Evolutionary conservation across 306 rosid genomes (phyloP), one percentile per base, ranked within the genome.

Genomic region (Inga laurina): DNA sequence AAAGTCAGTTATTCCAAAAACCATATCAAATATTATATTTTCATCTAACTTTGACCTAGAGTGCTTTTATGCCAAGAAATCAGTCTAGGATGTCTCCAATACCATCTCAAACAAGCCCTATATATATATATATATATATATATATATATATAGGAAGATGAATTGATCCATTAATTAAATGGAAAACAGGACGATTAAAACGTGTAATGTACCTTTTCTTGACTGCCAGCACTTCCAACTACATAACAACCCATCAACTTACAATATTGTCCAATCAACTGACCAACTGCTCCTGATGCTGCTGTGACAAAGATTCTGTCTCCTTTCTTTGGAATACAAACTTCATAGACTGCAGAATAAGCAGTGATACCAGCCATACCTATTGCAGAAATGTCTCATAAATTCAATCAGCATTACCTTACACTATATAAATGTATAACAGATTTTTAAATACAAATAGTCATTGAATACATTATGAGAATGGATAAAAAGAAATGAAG

Each of bases 281-380:
- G 81, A 32, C 81, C 81, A 19, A 78, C 81, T 0, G 74, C 81
- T 43, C 81, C 81, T 8, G 81, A 64, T 30, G 74, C 81, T 27
- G 81, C 81, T 27, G 81, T 45, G 64, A 78, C 66, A 64, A 79
- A 67, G 2, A 79, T 48, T 48, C 14, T 18, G 5, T 67, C 51
- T 67, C 75, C 82, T 67, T 67, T 79, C 75, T 67, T 67, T 34
- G 54, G 75, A 35, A 24, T 27, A 35, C 19, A 12, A 34, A 79
- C 14, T 34, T 79, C 82, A 49, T 79, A 12, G 2, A 79, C 24
- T 8, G 75, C 75, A 35, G 72, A 74, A 79, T 46, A 79, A 21
- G 82, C 74, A 62, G 66, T 12, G 35, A 75, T 64, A 35, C 84
- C 80, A 37, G 84, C 69, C 84, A 82, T 82, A 8, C 84, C 84